Base-by-base conservation (phyloP, 495 filamentous ascomycete genomes). In the Schizothecium vesticola region DNA sequence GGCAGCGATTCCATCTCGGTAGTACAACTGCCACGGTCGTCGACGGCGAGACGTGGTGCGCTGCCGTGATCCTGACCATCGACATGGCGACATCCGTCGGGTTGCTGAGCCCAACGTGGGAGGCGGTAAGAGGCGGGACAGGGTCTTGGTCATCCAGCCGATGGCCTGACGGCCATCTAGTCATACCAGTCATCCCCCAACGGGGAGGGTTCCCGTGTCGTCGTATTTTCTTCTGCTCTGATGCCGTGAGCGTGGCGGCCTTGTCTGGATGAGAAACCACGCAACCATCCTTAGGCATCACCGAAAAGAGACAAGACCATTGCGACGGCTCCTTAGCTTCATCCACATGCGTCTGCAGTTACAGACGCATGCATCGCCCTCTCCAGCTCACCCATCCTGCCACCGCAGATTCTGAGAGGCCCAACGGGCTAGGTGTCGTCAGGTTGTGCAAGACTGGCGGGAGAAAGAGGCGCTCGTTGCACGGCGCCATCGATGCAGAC, bases 241-340 rank as follows among this genome's bases (percentile, higher is more conserved):
- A 61, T 61, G 60, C 31, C 60, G 60, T 61, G 60, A 61, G 60
- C 60, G 31, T 64, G 36, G 31, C 33, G 33, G 59, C 26, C 23
- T 31, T 61, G 3, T 61, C 58, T 26, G 59, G 23, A n/a, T 22
- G 26, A 61, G 24, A 33, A 21, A 61, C 21, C 21, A 25, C 16
- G 22, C 16, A 59, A 1, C 16, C 57, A 24, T 21, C 25, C 59
- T 61, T 22, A 8, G 12, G 24, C 26, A 21, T 61, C 59, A 43
- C 33, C 43, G 43, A 51, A 51, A 51, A 51, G 43, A 51, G 43
- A 51, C 16, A 19, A 43, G 19, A 0, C 43, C 6, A 51, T n/a
- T 51, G 16, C 43, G 16, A 51, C 12, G 36, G 36, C 16, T 19
- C 1, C 31, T 11, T 19, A n/a, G 19, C 43, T 51, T 51, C 43